These are phyloP conservation scores for Crithidia fasciculata DNA, from an alignment of 208 protist genomes.

Conservation along the genomic window DNA sequence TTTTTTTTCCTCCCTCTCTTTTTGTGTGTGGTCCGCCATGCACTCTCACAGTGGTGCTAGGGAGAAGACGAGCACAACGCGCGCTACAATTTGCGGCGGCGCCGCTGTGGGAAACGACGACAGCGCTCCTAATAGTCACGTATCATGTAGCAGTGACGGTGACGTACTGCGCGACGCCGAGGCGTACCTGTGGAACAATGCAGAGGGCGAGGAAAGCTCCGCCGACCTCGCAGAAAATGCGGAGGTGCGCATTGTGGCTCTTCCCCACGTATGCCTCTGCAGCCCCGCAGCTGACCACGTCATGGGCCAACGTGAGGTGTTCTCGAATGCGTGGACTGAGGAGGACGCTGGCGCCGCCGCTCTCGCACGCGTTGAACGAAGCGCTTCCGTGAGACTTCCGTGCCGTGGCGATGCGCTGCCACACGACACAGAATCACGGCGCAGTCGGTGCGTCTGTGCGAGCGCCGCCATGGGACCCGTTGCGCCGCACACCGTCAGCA, in stretches of 20 bases:
- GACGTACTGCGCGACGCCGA: constrained; percentile 15
- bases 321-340: constrained; percentile 3
- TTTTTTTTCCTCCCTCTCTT: constrained; percentile 11
- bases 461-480: neutral
- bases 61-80: too few species aligned
- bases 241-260: neutral
- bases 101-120: too few species aligned
- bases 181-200: constrained; percentile 2
- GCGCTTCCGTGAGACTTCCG: neutral
- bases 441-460: too few species aligned
- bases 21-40: too few species aligned
- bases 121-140: neutral
- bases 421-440: neutral
- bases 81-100: too few species aligned
- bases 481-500: neutral
- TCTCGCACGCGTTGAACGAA: neutral
- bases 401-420: neutral
- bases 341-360: neutral
- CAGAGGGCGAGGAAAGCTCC: neutral
- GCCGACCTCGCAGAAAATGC: neutral
- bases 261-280: neutral
- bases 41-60: too few species aligned
- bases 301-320: neutral
- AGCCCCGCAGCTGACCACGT: neutral
- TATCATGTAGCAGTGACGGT: neutral